Percentiles rank a stretch among this genome's conserved stretches.
Conservation (phyloP, 169 alveolate genomes). For the Hammondia hammondi region DNA sequence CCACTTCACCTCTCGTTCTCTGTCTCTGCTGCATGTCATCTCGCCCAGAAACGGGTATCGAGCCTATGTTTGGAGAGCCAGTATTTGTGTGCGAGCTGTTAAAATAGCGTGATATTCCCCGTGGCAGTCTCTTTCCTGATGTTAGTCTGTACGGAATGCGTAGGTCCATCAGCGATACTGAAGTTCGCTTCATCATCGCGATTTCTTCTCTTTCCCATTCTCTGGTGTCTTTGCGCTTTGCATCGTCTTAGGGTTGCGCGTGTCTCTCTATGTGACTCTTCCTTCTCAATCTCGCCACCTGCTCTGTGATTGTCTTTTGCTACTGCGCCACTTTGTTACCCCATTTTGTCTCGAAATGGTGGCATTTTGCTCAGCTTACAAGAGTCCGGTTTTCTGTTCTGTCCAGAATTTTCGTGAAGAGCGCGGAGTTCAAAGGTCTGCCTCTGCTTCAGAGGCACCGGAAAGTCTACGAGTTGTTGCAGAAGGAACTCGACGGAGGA, state of each 20-base stretch:
- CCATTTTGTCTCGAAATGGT: not conserved
- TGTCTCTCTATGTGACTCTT: not conserved
- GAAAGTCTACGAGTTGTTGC: not conserved
- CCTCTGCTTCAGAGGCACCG: constrained; percentile 27
- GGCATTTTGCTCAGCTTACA: not conserved
- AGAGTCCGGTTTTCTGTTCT: not conserved
- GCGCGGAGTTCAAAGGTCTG: not conserved
- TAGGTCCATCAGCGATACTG: too few species aligned
- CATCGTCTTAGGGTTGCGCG: not conserved
- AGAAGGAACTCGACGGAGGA: constrained; percentile 23
- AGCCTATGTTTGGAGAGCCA: too few species aligned
- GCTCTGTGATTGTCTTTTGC: not conserved
- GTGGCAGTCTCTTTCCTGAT: too few species aligned
- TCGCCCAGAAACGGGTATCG: too few species aligned
- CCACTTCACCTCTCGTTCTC: not conserved
- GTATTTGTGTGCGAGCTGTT: too few species aligned
- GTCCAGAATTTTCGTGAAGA: constrained; percentile 1
- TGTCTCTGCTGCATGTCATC: not conserved
- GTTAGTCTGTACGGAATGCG: not conserved
- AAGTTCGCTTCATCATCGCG: too few species aligned
- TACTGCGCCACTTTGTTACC: not conserved
- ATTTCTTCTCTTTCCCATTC: too few species aligned
- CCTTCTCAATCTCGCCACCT: not conserved
- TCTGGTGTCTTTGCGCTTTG: too few species aligned
- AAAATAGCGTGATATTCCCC: too few species aligned